Conservation (phyloP, 306 rosid genomes). For the Elaeagnus macrophylla region DNA sequence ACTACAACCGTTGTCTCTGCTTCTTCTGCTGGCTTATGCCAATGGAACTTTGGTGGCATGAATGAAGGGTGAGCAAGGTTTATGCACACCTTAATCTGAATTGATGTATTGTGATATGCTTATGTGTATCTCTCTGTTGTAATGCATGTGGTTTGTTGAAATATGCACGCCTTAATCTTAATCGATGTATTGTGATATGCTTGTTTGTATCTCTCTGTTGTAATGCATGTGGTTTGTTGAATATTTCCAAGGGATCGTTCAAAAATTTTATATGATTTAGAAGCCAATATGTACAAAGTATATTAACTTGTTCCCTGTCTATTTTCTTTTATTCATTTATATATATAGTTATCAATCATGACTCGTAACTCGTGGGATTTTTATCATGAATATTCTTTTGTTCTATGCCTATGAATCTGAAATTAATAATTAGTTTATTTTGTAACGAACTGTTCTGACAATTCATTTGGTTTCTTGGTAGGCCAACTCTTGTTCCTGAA, state of each 20-base stretch:
- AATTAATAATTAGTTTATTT: not conserved
- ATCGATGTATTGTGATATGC: not conserved
- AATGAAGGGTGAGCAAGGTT: conserved; percentile 54
- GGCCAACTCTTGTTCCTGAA: conserved; percentile 68
- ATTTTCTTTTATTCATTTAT: not conserved
- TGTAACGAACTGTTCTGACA: conserved; percentile 23
- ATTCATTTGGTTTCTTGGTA: conserved; percentile 20
- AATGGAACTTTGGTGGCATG: conserved; percentile 55
- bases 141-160: not conserved
- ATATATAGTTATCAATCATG: not conserved
- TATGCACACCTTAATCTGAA: not conserved
- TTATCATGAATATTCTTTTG: too few relatives aligned
- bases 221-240: not conserved
- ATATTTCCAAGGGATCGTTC: too few relatives aligned
- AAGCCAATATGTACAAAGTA: not conserved
- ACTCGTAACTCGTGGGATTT: too few relatives aligned
- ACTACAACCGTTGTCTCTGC: conserved; percentile 57
- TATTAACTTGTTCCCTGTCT: not conserved
- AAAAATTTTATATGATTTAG: not conserved
- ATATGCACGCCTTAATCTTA: not conserved
- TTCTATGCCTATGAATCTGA: not conserved
- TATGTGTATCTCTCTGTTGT: too few relatives aligned
- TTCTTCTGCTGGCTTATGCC: conserved; percentile 70
- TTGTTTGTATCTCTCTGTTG: too few relatives aligned
- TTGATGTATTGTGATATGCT: not conserved